Evolutionary conservation across 225 moss, liverwort and hornwort species (phyloP).

Genomic region (Marchantia polymorpha): DNA sequence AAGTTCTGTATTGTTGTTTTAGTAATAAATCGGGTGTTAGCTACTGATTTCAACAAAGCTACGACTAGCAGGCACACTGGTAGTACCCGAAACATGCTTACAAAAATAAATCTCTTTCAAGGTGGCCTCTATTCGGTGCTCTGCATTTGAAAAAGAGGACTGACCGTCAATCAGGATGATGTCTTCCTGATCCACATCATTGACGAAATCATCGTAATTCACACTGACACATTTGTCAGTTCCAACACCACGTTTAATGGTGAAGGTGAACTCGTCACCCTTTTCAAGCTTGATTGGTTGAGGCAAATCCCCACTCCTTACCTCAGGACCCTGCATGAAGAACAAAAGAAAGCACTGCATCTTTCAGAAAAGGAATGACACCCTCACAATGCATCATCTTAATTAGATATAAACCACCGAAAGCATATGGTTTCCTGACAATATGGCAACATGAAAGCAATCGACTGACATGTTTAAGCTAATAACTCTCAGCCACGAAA

Average conservation of each 20-base stretch:
- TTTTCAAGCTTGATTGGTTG: constrained; percentile 78
- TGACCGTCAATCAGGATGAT: constrained; percentile 84
- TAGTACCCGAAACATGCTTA: too few species aligned
- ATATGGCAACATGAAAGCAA: not conserved
- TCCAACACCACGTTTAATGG: constrained; percentile 89
- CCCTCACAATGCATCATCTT: not conserved
- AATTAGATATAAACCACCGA: not conserved
- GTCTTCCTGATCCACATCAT: constrained; percentile 75
- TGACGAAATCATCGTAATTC: constrained; percentile 96
- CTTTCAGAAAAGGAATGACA: not conserved
- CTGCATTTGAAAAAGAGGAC: constrained; percentile 8
- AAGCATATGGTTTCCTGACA: not conserved
- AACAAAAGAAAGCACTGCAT: not conserved
- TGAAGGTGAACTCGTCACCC: constrained; percentile 80
- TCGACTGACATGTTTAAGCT: not conserved
- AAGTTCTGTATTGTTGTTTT: too few species aligned
- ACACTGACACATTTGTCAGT: constrained; percentile 89
- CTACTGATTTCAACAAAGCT: too few species aligned
- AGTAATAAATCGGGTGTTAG: too few species aligned
- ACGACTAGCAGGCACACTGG: too few species aligned
- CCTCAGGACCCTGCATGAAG: constrained; percentile 70
- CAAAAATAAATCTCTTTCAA: not conserved
- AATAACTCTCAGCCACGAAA: not conserved
- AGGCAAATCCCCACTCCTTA: constrained; percentile 89
- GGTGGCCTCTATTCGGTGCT: not conserved